Evolutionary conservation across 305 asterid genomes (phyloP).

Genomic region (Fraxinus dipetala): DNA sequence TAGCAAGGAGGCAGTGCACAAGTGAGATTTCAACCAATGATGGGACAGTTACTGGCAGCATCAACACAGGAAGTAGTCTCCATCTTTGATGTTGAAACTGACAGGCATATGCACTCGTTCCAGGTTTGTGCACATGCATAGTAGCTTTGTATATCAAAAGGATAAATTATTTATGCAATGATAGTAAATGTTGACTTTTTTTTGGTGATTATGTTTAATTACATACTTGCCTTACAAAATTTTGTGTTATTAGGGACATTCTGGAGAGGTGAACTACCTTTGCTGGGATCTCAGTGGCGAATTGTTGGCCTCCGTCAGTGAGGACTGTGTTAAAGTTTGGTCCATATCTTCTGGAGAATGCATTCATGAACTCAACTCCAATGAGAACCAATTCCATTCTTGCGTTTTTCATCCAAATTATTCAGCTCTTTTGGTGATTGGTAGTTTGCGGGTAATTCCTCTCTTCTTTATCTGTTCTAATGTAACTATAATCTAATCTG

Average conservation of each 20-base stretch:
- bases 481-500: background rate
- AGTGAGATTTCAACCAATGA: conserved; percentile 85
- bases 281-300: conserved; percentile 95
- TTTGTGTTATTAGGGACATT: conserved; percentile 58
- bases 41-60: conserved; percentile 82
- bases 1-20: conserved; percentile 95
- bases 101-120: conserved; percentile 76
- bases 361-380: conserved; percentile 76
- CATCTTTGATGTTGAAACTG: conserved; percentile 83
- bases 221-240: background rate
- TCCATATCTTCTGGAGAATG: conserved; percentile 76
- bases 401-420: conserved; percentile 95
- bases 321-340: conserved; percentile 95
- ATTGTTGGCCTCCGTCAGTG: conserved; percentile 84
- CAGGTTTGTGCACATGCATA: conserved; percentile 54
- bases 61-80: conserved; percentile 88
- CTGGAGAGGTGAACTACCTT: conserved; percentile 74
- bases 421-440: conserved; percentile 81
- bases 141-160: background rate
- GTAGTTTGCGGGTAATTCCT: conserved; percentile 64
- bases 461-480: background rate
- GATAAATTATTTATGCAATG: background rate
- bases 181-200: background rate
- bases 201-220: conserved; percentile 2
- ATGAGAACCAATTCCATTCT: conserved; percentile 82